Percentiles rank a stretch among this genome's conserved stretches.
phyloP scores from a whole-genome alignment of 176 grass and related monocot species.

The Cenchrus fungigraminus region DNA sequence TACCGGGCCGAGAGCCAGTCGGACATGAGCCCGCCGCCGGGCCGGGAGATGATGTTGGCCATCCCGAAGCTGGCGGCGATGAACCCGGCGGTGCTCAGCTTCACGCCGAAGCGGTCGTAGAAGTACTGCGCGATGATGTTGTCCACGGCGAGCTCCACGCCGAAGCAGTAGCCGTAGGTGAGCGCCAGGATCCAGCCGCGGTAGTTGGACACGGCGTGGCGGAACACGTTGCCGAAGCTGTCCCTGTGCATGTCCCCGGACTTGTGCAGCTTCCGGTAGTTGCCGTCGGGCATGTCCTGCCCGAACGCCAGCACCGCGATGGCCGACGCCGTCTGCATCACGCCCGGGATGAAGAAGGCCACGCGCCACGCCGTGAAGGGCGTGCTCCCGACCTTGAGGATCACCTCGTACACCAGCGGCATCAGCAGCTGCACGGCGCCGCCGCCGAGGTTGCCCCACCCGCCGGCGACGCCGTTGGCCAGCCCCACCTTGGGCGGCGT shows the following conservation, averaged over 20 bases:
- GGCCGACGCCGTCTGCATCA: constrained; percentile 77
- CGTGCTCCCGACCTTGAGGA: constrained; percentile 73
- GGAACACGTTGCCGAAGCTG: constrained; percentile 77
- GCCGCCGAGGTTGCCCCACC: constrained; percentile 95
- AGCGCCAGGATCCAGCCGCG: constrained; percentile 80
- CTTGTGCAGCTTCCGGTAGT: constrained; percentile 71
- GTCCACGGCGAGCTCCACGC: constrained; percentile 87
- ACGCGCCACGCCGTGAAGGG: constrained; percentile 80
- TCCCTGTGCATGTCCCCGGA: constrained; percentile 79
- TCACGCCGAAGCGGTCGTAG: constrained; percentile 83
- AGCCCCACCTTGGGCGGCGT: constrained; percentile 75
- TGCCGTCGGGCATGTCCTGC: constrained; percentile 91
- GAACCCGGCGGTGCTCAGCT: constrained; percentile 61
- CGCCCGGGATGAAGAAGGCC: constrained; percentile 88
- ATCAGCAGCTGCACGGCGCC: constrained; percentile 91
- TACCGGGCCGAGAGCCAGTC: constrained; percentile 68
- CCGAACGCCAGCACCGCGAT: constrained; percentile 70
- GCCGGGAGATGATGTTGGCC: constrained; percentile 81
- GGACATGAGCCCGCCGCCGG: constrained; percentile 68
- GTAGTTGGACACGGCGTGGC: constrained; percentile 74
- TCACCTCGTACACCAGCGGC: constrained; percentile 76
- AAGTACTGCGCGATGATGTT: constrained; percentile 97
- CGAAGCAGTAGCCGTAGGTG: constrained; percentile 94
- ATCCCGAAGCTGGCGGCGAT: constrained; percentile 94
- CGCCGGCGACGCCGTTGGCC: constrained; percentile 84